A percentile compares a stretch with the other conserved stretches of the same genome.
phyloP scores from a whole-genome alignment of 2,329 filamentous ascomycete genomes.

The Triangularia verruculosa region DNA sequence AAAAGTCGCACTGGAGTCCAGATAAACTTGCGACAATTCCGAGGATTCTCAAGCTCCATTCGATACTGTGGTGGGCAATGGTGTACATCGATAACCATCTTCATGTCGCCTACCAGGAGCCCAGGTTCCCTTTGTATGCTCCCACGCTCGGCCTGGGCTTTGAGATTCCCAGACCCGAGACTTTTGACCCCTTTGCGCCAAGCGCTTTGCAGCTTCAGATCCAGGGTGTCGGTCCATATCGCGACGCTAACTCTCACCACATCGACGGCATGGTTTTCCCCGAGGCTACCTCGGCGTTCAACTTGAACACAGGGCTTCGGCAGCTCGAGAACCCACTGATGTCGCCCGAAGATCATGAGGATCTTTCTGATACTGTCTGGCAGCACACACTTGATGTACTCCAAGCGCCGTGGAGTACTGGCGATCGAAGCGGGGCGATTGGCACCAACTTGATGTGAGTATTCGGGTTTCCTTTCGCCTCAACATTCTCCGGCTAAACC shows the following conservation, averaged over 20 bases:
- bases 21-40: constrained; percentile 23
- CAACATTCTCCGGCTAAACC: constrained; percentile 10
- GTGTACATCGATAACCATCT: constrained; percentile 31
- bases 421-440: constrained; percentile 28
- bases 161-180: constrained; percentile 29
- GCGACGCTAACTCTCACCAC: constrained; percentile 26
- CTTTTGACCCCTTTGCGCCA: constrained; percentile 26
- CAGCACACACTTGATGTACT: constrained; percentile 25
- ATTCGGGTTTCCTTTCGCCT: constrained; percentile 4
- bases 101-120: constrained; percentile 30
- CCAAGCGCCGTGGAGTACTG: constrained; percentile 26
- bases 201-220: constrained; percentile 12
- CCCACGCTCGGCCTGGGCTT: constrained; percentile 18
- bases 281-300: constrained; percentile 30
- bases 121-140: constrained; percentile 28
- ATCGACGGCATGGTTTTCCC: constrained; percentile 30
- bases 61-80: constrained; percentile 33
- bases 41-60: constrained; percentile 29
- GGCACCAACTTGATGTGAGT: constrained; percentile 31
- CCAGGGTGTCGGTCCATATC: constrained; percentile 17
- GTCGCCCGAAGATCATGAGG: constrained; percentile 16
- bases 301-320: constrained; percentile 28
- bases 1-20: constrained; percentile 27
- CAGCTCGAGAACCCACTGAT: constrained; percentile 20
- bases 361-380: constrained; percentile 24